phyloP scores from a whole-genome alignment of 768 basidiomycete species.

The Leccinum truebloodii region DNA sequence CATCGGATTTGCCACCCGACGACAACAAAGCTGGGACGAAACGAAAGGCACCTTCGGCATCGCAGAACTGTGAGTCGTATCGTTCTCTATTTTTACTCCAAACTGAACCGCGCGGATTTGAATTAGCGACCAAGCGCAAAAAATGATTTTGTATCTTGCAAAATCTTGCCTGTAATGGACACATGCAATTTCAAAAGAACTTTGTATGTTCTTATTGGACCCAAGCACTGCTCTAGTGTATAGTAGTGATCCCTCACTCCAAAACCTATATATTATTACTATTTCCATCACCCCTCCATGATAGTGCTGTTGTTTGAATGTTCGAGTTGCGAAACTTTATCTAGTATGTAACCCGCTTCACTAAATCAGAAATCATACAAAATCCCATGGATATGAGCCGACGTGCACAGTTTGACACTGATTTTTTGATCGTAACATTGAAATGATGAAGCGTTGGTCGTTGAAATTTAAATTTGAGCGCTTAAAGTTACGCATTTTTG shows the following conservation, averaged over 20 bases:
- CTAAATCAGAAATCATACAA: neutral
- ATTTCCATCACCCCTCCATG: conserved; percentile 17
- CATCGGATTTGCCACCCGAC: conserved; percentile 3
- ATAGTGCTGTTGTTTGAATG: conserved; percentile 1
- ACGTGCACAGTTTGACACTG: neutral
- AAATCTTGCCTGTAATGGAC: neutral
- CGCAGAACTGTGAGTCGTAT: conserved; percentile 37
- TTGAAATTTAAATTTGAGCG: neutral
- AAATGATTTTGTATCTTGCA: conserved; percentile 26
- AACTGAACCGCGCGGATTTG: neutral
- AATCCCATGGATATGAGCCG: neutral
- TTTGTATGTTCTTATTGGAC: conserved; percentile 7
- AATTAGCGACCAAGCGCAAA: conserved; percentile 40
- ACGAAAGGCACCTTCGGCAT: conserved; percentile 46
- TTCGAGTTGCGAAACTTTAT: neutral
- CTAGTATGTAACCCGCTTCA: conserved; percentile 1
- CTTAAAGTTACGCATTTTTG: neutral
- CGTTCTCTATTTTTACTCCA: neutral
- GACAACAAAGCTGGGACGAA: conserved; percentile 37
- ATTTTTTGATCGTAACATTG: neutral
- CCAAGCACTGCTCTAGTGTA: conserved; percentile 8
- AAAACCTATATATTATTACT: conserved; percentile 26
- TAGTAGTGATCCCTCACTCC: conserved; percentile 18
- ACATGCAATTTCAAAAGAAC: neutral
- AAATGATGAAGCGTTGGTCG: neutral